Conservation (phyloP, 2,329 filamentous ascomycete genomes). For the Ascosphaera apis region DNA sequence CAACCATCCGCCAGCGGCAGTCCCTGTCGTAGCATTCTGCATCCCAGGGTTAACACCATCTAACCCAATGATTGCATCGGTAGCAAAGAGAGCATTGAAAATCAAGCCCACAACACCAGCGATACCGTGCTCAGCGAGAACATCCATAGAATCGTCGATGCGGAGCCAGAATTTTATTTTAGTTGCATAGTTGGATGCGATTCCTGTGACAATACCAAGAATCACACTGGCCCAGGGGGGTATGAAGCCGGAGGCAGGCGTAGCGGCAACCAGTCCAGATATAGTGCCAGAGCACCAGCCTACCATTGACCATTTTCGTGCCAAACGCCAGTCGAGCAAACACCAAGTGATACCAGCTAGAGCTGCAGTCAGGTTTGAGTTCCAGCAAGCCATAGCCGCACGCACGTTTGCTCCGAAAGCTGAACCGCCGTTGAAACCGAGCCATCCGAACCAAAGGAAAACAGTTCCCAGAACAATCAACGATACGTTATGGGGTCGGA, state of each 20-base stretch:
- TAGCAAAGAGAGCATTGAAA: conserved; percentile 54
- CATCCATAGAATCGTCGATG: conserved; percentile 71
- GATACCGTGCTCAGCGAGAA: conserved; percentile 74
- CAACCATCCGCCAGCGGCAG: conserved; percentile 39
- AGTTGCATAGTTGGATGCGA: conserved; percentile 63
- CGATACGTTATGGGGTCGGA: conserved; percentile 95
- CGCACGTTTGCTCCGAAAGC: conserved; percentile 84
- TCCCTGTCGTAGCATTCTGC: conserved; percentile 18
- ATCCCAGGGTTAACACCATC: conserved; percentile 37
- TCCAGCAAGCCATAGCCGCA: conserved; percentile 94
- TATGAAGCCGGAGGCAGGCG: conserved; percentile 62
- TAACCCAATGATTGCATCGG: conserved; percentile 49
- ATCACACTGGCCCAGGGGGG: conserved; percentile 39
- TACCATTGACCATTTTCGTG: conserved; percentile 84
- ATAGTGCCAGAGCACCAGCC: conserved; percentile 83
- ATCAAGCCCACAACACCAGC: conserved; percentile 64
- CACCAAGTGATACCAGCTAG: conserved; percentile 88
- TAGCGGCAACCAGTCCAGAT: conserved; percentile 69
- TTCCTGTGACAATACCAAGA: conserved; percentile 37
- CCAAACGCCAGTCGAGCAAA: conserved; percentile 81
- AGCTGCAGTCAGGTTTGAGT: conserved; percentile 80
- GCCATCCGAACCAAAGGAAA: conserved; percentile 95
- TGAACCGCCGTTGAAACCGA: conserved; percentile 95
- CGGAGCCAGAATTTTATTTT: conserved; percentile 63
- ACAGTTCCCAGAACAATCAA: conserved; percentile 89